Base-by-base conservation (phyloP, 1,139 yeast genomes). In the Groenewaldozyma auringiensis region DNA sequence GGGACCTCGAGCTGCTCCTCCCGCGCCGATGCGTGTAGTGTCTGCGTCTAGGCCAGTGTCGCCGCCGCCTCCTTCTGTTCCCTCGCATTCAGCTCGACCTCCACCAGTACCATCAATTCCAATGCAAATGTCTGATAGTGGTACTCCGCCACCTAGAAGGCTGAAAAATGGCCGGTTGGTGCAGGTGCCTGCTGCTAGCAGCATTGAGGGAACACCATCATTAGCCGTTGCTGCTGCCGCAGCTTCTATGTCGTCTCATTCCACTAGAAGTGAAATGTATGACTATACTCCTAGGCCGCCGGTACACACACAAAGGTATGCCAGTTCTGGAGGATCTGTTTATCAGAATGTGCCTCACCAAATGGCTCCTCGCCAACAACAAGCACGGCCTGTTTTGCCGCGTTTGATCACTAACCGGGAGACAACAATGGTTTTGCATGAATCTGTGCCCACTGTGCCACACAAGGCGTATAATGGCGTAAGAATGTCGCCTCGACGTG, bases 21-120 rank as follows among this genome's bases (percentile, higher is more conserved):
- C 31, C 31, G 8, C 31, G 31, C 11, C 31, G n/a, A n/a, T n/a
- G n/a, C 4, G 18, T 11, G 36, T 16, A 46, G 11, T 21, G 17
- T 40, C 36, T n/a, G 21, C 42, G 14, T n/a, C 20, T 37, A 22
- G 22, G 25, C 37, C 42, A n/a, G 27, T 37, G 17, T 39, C 42
- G 3, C 33, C 35, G 42, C 21, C 37, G 13, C 40, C 38, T 8
- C 42, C 42, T 4, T 18, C 21, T 17, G 6, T 18, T 11, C 36
- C 14, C 13, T 32, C 13, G 36, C 36, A 32, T 16, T 11, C 36
- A 16, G 14, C 36, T 13, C 18, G 11, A 32, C 18, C 36, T 4
- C 18, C 36, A 11, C 18, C 36, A 11, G 18, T 25, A 8, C 29
- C 29, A 8, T 11, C 29, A 25, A 25, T 25, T 8, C 29, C 29